These are phyloP conservation scores for Sporobolomyces roseus DNA, from an alignment of 768 basidiomycete species.

Conservation along the genomic window DNA sequence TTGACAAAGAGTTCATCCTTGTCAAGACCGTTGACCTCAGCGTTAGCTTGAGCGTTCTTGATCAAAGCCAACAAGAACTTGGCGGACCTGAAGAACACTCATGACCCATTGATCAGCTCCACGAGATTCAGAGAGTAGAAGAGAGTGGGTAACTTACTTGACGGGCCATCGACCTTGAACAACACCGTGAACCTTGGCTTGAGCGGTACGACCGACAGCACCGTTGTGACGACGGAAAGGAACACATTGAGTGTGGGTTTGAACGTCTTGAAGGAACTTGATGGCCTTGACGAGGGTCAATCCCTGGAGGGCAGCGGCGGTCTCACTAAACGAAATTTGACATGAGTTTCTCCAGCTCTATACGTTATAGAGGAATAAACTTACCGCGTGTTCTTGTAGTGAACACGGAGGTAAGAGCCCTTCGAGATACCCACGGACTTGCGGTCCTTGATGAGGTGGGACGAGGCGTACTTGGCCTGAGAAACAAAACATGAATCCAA, in stretches of 20 bases:
- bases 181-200: constrained; percentile 45
- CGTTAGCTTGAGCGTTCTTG: constrained; percentile 99
- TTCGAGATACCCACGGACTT: constrained; percentile 44
- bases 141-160: constrained; percentile 60
- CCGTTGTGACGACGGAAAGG: constrained; percentile 95
- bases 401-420: constrained; percentile 73
- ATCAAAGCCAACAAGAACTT: constrained; percentile 88
- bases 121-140: neutral
- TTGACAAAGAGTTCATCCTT: constrained; percentile 88
- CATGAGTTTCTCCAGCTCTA: no score
- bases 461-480: constrained; percentile 39
- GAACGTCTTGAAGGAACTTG: constrained; percentile 84
- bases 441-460: constrained; percentile 43
- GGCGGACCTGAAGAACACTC: constrained; percentile 51
- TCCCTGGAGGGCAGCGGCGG: constrained; percentile 87
- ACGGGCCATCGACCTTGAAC: constrained; percentile 91
- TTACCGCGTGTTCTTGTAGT: constrained; percentile 94
- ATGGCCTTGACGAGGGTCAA: constrained; percentile 92
- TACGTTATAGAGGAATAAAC: neutral
- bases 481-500: neutral
- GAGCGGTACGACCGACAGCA: constrained; percentile 59
- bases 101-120: no score
- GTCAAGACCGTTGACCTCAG: constrained; percentile 92
- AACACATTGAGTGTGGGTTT: constrained; percentile 93
- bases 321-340: constrained; percentile 61